These are phyloP conservation scores for Kodamaea restingae DNA, from an alignment of 805 yeast genomes.

Conservation along the genomic window DNA sequence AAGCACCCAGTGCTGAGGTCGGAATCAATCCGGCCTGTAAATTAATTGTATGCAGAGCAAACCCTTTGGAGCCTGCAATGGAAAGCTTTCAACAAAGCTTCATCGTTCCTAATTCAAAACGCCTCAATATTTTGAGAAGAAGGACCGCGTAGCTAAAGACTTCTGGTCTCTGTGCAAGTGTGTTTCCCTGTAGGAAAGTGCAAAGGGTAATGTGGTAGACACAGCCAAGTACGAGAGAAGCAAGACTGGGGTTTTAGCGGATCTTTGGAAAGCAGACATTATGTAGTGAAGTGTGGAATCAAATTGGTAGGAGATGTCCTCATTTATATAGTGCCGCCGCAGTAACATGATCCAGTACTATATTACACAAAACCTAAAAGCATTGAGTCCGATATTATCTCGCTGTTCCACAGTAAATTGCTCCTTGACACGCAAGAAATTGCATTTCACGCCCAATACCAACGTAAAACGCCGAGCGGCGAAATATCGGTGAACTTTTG, in stretches of 20 bases:
- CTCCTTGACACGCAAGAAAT: no score
- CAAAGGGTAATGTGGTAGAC: constrained; percentile 38
- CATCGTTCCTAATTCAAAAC: no score
- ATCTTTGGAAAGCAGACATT: constrained; percentile 5
- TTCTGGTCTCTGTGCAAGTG: constrained; percentile 20
- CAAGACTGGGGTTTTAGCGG: constrained; percentile 23
- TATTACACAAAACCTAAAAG: neutral
- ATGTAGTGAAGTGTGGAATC: neutral
- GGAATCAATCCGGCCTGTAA: neutral
- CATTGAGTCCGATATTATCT: no score
- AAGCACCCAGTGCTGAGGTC: neutral
- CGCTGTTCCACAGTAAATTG: no score
- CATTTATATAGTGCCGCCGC: constrained; percentile 3
- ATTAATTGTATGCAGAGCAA: no score
- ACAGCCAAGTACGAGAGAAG: constrained; percentile 37
- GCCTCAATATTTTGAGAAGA: constrained; percentile 7
- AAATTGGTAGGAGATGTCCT: neutral
- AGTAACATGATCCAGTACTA: neutral
- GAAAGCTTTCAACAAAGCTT: no score
- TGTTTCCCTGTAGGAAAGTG: constrained; percentile 39
- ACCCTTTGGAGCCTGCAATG: no score
- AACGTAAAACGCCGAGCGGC: no score
- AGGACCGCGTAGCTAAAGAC: constrained; percentile 30
- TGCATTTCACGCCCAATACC: no score
- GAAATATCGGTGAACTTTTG: neutral